Conservation (phyloP, 2,329 filamentous ascomycete genomes). For the Curvularia sp. region DNA sequence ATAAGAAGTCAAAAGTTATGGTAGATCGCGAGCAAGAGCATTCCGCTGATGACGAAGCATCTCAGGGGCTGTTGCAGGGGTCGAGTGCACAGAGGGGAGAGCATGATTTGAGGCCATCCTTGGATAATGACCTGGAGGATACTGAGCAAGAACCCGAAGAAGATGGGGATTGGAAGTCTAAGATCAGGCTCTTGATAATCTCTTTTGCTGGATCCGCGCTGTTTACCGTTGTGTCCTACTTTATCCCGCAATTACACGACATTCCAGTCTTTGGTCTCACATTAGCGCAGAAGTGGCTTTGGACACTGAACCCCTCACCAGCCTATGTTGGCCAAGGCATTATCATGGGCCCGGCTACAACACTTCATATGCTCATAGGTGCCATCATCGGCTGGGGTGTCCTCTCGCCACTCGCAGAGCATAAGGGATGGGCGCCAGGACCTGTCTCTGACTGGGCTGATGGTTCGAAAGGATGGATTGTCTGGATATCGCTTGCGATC, state of each 20-base stretch:
- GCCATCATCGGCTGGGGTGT: constrained; percentile 90
- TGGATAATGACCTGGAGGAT: constrained; percentile 22
- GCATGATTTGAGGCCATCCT: constrained; percentile 28
- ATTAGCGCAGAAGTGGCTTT: constrained; percentile 83
- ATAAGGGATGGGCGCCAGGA: constrained; percentile 86
- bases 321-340: constrained; percentile 97
- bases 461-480: constrained; percentile 97
- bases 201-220: constrained; percentile 66
- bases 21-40: constrained; percentile 13
- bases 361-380: constrained; percentile 92
- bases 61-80: constrained; percentile 45
- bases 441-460: constrained; percentile 86
- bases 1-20: constrained; percentile 35
- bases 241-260: constrained; percentile 82
- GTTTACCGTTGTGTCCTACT: constrained; percentile 83
- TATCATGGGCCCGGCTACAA: constrained; percentile 97
- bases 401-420: constrained; percentile 86
- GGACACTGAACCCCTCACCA: constrained; percentile 95
- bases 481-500: constrained; percentile 94
- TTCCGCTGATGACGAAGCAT: constrained; percentile 38
- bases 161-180: constrained; percentile 64
- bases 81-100: constrained; percentile 30
- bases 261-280: constrained; percentile 83
- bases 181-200: constrained; percentile 65
- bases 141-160: constrained; percentile 39